Conservation (phyloP, 441 rosid genomes). For the Francoa sonchifolia region DNA sequence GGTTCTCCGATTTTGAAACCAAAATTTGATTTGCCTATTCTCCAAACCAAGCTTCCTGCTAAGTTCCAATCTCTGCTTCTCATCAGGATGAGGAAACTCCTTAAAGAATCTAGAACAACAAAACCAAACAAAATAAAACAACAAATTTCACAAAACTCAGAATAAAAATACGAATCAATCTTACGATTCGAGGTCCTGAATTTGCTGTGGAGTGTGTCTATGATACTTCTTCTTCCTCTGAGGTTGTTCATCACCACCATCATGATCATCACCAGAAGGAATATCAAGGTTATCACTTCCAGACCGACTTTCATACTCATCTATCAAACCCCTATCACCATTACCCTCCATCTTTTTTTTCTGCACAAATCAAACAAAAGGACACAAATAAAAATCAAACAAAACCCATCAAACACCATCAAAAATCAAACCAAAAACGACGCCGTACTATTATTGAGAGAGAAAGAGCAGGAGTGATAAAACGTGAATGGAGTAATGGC, state of each 20-base stretch:
- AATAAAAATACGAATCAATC: conserved; percentile 6
- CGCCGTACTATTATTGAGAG: too few relatives aligned
- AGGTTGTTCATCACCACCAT: conserved; percentile 45
- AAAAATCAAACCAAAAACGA: neutral
- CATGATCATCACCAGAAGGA: conserved; percentile 61
- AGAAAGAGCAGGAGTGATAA: too few relatives aligned
- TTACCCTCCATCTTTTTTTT: conserved; percentile 32
- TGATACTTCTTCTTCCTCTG: conserved; percentile 74
- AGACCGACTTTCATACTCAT: conserved; percentile 86
- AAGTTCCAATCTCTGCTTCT: conserved; percentile 81
- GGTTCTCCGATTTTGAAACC: conserved; percentile 97
- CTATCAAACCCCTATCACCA: conserved; percentile 32
- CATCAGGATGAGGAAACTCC: conserved; percentile 97
- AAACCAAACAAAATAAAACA: neutral
- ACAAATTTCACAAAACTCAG: neutral
- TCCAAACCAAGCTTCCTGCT: conserved; percentile 71
- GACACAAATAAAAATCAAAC: neutral
- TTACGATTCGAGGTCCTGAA: conserved; percentile 74
- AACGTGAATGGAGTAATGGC: too few relatives aligned
- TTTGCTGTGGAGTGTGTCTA: conserved; percentile 86
- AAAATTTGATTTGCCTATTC: conserved; percentile 82
- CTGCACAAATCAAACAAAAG: conserved; percentile 18
- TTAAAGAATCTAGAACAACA: conserved; percentile 47
- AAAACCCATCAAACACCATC: neutral
- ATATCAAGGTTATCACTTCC: conserved; percentile 79